Base-by-base conservation (phyloP, 805 yeast genomes). In the Yarrowia hollandica region DNA sequence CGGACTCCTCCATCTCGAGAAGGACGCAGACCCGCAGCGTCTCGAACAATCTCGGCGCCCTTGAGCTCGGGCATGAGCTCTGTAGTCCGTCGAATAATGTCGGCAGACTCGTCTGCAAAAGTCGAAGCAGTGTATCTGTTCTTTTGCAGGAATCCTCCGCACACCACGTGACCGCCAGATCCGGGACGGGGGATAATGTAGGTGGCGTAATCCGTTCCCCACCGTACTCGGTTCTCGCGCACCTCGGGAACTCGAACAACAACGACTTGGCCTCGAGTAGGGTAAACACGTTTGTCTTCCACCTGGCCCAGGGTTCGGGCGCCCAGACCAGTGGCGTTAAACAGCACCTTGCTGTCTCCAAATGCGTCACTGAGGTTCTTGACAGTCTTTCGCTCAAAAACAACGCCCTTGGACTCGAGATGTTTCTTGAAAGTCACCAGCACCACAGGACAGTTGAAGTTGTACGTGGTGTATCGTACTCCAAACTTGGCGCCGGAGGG, bases 231-330 rank as follows among this genome's bases (percentile, higher is more conserved):
- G 68, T 85, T 86, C 64, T 81, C 82, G 30, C 73, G 73, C 61
- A 86, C 75, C 64, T 85, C 86, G 2, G 90, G 90, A 0, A 90
- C 89, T 62, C 76, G 79, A 19, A 87, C 77, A 9, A 86, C 84
- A 16, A 86, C 85, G 22, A 87, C 90, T 67, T 88, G 95, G 5
- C 96, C 96, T 61, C 96, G 75, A 0, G 88, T 82, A 7, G 96
- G 92, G 64, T 83, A 85, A 16, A 85, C 79, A 0, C 73, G 71
- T 8, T 72, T 62, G 66, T 88, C 96, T 18, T 74, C 72, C 15
- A 85, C 88, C 11, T 91, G 94, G 7, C 83, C 83, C 5, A 88
- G 72, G 2, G 70, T 68, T 46, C 74, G 75, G 1, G 94, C 87
- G 10, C 90, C 88, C 18, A 85, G 74, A 7, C 95, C 96, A 0